Evolutionary conservation across 163 green algal species (phyloP).

Genomic region (Coccomyxa subellipsoidea): DNA sequence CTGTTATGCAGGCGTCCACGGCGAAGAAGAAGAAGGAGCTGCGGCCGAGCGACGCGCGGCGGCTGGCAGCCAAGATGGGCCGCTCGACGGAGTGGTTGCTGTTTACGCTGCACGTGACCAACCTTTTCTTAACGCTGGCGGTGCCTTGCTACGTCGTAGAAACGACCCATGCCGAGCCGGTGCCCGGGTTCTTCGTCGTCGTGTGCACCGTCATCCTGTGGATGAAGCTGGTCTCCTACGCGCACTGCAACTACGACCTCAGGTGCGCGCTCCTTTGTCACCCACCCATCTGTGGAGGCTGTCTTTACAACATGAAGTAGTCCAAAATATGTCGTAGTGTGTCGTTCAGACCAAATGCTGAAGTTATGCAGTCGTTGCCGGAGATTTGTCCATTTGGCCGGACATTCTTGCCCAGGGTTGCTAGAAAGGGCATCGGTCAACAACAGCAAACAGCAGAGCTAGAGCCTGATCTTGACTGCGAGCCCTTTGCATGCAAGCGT

Average conservation of each 20-base stretch:
- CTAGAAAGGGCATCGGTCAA: too few species aligned
- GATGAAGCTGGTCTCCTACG: slow-evolving; percentile 90
- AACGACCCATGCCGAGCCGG: slow-evolving; percentile 31
- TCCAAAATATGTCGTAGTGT: neutral
- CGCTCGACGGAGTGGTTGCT: slow-evolving; percentile 46
- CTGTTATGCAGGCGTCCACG: slow-evolving; percentile 12
- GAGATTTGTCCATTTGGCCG: neutral
- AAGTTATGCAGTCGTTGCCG: neutral
- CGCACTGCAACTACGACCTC: slow-evolving; percentile 78
- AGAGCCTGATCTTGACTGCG: too few species aligned
- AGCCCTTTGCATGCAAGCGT: neutral
- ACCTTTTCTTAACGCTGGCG: slow-evolving; percentile 41
- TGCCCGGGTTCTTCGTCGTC: slow-evolving; percentile 41
- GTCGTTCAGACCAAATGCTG: neutral
- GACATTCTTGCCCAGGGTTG: too few species aligned
- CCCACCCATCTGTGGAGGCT: neutral
- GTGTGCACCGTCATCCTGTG: slow-evolving; percentile 49
- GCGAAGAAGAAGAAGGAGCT: slow-evolving; percentile 23
- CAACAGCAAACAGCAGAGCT: too few species aligned
- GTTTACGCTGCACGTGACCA: slow-evolving; percentile 46
- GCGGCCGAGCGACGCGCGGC: slow-evolving; percentile 11
- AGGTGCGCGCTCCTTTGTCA: slow-evolving; percentile 19
- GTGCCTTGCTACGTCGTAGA: slow-evolving; percentile 52
- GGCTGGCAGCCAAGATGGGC: slow-evolving; percentile 1
- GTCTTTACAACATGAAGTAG: neutral